phyloP scores from a whole-genome alignment of 2,329 filamentous ascomycete species.

The Dothidotthia symphoricarpi region DNA sequence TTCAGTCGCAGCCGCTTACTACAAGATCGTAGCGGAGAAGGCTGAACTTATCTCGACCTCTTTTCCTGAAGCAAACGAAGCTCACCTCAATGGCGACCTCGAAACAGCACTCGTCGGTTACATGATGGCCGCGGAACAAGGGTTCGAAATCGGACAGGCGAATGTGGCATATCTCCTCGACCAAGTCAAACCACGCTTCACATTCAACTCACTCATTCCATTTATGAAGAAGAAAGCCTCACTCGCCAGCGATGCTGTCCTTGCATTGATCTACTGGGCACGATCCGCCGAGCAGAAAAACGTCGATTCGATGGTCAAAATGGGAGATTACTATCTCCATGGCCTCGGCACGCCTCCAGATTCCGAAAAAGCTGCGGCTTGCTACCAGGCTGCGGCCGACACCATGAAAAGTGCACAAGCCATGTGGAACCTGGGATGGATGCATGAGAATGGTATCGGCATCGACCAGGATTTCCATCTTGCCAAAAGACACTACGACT shows the following conservation, averaged over 20 bases:
- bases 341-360: slow-evolving; percentile 71
- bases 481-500: slow-evolving; percentile 93
- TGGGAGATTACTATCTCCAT: slow-evolving; percentile 93
- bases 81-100: slow-evolving; percentile 74
- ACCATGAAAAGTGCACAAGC: slow-evolving; percentile 91
- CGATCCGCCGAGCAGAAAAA: slow-evolving; percentile 90
- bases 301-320: slow-evolving; percentile 91
- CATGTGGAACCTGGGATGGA: slow-evolving; percentile 96
- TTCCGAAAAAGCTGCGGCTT: slow-evolving; percentile 83
- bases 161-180: slow-evolving; percentile 89
- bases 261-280: slow-evolving; percentile 92
- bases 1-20: slow-evolving; percentile 73
- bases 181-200: slow-evolving; percentile 52
- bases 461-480: slow-evolving; percentile 95
- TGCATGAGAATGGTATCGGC: slow-evolving; percentile 96
- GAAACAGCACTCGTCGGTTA: slow-evolving; percentile 79
- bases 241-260: slow-evolving; percentile 57
- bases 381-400: slow-evolving; percentile 89
- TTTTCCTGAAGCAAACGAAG: slow-evolving; percentile 78
- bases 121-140: slow-evolving; percentile 87
- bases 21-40: slow-evolving; percentile 85
- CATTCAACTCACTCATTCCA: slow-evolving; percentile 56
- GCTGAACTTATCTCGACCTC: slow-evolving; percentile 82
- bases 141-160: slow-evolving; percentile 83
- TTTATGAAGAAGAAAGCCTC: slow-evolving; percentile 45